These are phyloP conservation scores for Aspergillus uvarum DNA, from an alignment of 2,329 filamentous ascomycete species.

Conservation along the genomic window DNA sequence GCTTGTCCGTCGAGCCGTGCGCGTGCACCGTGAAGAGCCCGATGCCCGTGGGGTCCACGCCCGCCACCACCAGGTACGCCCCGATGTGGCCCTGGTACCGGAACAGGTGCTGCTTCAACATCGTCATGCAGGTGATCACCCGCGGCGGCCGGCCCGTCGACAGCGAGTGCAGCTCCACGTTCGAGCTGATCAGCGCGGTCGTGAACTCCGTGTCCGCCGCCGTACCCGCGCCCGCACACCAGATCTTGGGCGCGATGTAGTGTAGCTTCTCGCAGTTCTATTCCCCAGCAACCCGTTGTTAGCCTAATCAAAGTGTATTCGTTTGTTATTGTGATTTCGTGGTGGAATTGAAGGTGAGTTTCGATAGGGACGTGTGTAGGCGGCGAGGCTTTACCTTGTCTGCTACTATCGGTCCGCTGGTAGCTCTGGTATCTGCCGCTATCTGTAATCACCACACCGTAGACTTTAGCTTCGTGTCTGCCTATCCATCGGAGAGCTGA, in stretches of 20 bases:
- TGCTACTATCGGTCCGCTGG: slow-evolving; percentile 94
- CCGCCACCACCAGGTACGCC: slow-evolving; percentile 94
- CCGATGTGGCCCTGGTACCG: slow-evolving; percentile 96
- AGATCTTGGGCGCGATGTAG: slow-evolving; percentile 98
- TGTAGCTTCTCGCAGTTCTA: slow-evolving; percentile 99
- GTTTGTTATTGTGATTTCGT: too few species aligned
- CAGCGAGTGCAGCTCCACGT: slow-evolving; percentile 94
- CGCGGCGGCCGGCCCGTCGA: slow-evolving; percentile 95
- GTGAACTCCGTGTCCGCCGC: slow-evolving; percentile 99
- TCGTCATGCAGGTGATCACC: slow-evolving; percentile 98
- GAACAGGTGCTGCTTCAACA: slow-evolving; percentile 99
- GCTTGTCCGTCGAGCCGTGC: slow-evolving; percentile 96
- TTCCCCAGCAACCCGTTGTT: neutral
- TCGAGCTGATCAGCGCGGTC: slow-evolving; percentile 95
- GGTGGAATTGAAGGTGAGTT: neutral
- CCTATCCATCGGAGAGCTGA: neutral
- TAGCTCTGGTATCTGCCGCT: slow-evolving; percentile 96
- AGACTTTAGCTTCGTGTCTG: neutral
- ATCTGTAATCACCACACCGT: slow-evolving; percentile 57
- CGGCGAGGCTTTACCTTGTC: slow-evolving; percentile 67
- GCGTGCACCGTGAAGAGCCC: slow-evolving; percentile 98
- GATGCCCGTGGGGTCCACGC: slow-evolving; percentile 90
- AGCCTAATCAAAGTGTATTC: neutral
- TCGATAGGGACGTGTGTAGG: neutral
- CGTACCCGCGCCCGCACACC: slow-evolving; percentile 97